Evolutionary conservation across 257 asterid genomes (phyloP), one percentile per base, ranked within the genome.

Genomic region (Gynochthodes officinalis): DNA sequence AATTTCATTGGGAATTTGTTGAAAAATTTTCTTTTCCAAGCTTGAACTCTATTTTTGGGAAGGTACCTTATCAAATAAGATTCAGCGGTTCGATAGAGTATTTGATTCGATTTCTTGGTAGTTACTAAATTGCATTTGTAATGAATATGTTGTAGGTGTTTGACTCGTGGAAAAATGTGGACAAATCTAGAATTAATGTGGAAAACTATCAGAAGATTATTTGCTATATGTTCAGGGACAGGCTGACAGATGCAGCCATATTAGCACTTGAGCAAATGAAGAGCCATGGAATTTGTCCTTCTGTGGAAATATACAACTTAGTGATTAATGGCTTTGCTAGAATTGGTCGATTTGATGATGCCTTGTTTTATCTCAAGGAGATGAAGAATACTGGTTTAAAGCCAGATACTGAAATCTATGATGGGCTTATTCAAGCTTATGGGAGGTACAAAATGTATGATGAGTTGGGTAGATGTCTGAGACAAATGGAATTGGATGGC

Each of bases 351-450:
- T 75, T 79, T 21, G 75, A 75, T 14, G 64, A 66, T 67, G 77
- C 75, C 23, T 7, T 58, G 63, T 23, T 44, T 73, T 79, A 79
- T 67, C 69, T 79, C 42, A 68, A 71, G 76, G 78, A 75, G 32
- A 71, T 79, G 83, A 78, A 54, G 70, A 71, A 67, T 2, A 8
- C 25, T 50, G 80, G 83, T 18, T 21, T 65, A 42, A 71, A 61
- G 27, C 78, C 80, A 21, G 60, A 67, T 72, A 71, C 80, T 16
- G 78, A 75, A 71, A 75, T 76, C 46, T 79, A 66, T 25, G 80
- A 79, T 53, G 72, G 80, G 27, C 80, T 79, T 35, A 79, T 79
- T 44, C 78, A 71, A 79, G 72, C 83, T 50, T 79, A 79, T 52
- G 80, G 78, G 32, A 76, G 19, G 61, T 60, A 71, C 33, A 42